Base-by-base conservation (phyloP, 2,329 filamentous ascomycete genomes). In the Arachnomyces sp. region DNA sequence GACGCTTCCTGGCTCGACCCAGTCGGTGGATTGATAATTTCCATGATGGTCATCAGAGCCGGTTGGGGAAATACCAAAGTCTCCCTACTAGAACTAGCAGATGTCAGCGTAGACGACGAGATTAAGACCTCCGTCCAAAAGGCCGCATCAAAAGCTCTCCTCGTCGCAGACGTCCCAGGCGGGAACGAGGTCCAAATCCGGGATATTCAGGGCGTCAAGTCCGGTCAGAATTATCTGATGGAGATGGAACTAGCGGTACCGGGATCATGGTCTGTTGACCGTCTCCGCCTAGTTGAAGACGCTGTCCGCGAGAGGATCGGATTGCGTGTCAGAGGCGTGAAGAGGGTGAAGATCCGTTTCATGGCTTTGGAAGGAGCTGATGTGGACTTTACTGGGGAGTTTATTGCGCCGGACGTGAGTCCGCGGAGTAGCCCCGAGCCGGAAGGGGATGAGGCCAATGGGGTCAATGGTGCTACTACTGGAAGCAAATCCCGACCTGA, bases 1-100 rank as follows among this genome's bases (percentile, higher is more conserved):
- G 83, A 89, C 55, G 89, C 90, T 39, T 78, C 84, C 21, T 96
- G 92, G 89, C 73, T 96, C 37, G 92, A 98, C 62, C 89, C 92
- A 7, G 84, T 96, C 21, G 92, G 92, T 40, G 89, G 92, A 7
- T 73, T 98, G 3, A 68, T 95, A 43, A 96, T 98, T 53, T 95
- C 89, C 11, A 69, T 90, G 45, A 84, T 98, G 78, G 90, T 98
- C 25, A 83, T 96, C 49, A 85, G 84, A 56, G 92, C 89, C 31
- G 92, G 92, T 15, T 84, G 78, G 69, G 79, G 80, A 49, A 98
- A 98, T 66, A 95, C 88, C 0, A 72, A 81, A 39, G 75, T 82
- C 9, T 82, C 92, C 4, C 68, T 98, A 8, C 75, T 87, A 54
- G 92, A 98, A 65, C 73, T 98, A 29, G 88, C 86, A n/a, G 92